Base-by-base conservation (phyloP, 495 filamentous ascomycete genomes). In the Lasiosphaeris hirsuta region DNA sequence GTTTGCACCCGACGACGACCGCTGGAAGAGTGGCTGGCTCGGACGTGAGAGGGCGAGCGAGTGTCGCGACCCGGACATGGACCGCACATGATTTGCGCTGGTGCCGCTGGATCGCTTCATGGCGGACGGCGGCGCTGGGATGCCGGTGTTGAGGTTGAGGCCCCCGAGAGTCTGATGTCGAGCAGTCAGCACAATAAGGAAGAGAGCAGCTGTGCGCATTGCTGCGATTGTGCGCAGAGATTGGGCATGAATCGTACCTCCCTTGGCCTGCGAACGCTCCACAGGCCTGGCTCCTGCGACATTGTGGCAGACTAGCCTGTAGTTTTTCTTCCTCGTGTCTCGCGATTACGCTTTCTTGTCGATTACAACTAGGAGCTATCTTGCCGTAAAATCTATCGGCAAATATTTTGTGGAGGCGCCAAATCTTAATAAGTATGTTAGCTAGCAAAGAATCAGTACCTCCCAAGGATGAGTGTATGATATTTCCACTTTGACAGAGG, bases 91-190 rank as follows among this genome's bases (percentile, higher is more conserved):
- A 69, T 85, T 84, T 37, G 82, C 78, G 61, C 81, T 83, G 51
- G 45, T 86, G n/a, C 90, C 92, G 63, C 84, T 96, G 7, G 90
- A 89, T 68, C 94, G 90, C 74, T 97, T 97, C 78, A 97, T 81
- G 19, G 94, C 90, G n/a, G 94, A 97, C n/a, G 87, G 78, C 5
- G 92, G 91, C 71, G 91, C 89, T 5, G 92, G 92, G 53, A 96
- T 88, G n/a, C 83, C 77, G 39, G 87, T 86, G 65, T 87, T 93
- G 70, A 84, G 82, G 66, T 85, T 89, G 65, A 92, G 80, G 63
- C 83, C 81, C 60, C 85, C 90, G 41, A 95, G 82, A 30, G 90
- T 92, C 90, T 94, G 70, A 40, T 40, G 35, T 62, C 33, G 44
- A 30, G 37, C 44, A 53, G 15, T 56, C 40, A 56, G 57, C 23